Conservation (phyloP, 2,329 filamentous ascomycete genomes). For the Alternaria sp. region DNA sequence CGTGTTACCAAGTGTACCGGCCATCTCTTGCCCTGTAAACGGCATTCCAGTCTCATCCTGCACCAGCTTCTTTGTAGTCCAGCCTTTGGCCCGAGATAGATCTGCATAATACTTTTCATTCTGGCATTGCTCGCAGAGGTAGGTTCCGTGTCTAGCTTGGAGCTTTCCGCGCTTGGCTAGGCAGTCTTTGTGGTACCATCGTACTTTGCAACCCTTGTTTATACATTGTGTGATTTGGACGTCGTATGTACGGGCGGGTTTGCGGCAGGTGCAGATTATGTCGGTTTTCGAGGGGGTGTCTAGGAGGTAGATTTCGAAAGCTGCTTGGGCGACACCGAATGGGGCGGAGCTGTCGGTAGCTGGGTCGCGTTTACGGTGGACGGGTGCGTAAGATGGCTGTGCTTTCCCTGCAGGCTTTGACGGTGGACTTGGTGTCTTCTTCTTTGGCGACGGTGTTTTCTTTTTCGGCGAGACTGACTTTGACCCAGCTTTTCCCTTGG, state of each 20-base stretch:
- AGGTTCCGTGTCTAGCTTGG: conserved; percentile 14
- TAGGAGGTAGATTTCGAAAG: conserved; percentile 7
- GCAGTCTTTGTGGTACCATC: conserved; percentile 37
- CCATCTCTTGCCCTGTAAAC: conserved; percentile 6
- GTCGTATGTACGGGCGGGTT: conserved; percentile 17
- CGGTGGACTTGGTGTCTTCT: background rate
- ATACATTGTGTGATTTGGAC: conserved; percentile 30
- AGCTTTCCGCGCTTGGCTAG: conserved; percentile 28
- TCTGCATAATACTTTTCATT: conserved; percentile 16
- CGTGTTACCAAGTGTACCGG: background rate
- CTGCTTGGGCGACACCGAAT: conserved; percentile 5
- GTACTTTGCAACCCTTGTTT: conserved; percentile 23
- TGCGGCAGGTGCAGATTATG: conserved; percentile 32
- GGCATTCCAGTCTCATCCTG: background rate
- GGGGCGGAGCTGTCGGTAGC: conserved; percentile 1
- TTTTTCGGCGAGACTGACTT: background rate
- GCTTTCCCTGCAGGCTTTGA: background rate
- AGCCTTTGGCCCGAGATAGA: background rate
- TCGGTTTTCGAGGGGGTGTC: conserved; percentile 14
- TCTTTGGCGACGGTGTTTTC: background rate
- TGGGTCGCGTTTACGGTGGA: conserved; percentile 15
- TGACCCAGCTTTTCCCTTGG: background rate
- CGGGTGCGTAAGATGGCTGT: conserved; percentile 5
- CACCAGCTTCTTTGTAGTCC: background rate
- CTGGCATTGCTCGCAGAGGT: conserved; percentile 23